phyloP scores from a whole-genome alignment of 805 yeast species.

The Candida silvicultrix region DNA sequence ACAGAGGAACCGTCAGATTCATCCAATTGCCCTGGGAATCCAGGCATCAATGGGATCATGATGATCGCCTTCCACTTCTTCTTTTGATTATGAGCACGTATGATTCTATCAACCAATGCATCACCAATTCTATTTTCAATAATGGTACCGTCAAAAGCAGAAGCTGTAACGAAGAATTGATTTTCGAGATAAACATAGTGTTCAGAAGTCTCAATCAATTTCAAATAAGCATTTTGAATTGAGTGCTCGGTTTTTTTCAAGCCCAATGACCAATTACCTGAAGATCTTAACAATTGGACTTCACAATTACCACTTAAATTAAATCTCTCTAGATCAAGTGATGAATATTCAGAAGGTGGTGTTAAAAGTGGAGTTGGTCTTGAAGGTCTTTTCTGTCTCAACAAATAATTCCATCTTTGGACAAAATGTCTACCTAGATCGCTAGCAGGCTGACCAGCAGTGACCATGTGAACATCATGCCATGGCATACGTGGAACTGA shows the following conservation, averaged over 20 bases:
- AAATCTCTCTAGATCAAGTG: constrained; percentile 54
- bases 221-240: constrained; percentile 88
- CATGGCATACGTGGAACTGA: constrained; percentile 94
- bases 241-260: constrained; percentile 79
- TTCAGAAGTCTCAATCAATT: constrained; percentile 83
- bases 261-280: constrained; percentile 93
- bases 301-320: constrained; percentile 82
- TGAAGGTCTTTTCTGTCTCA: constrained; percentile 92
- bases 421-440: constrained; percentile 92
- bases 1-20: constrained; percentile 92
- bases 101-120: constrained; percentile 94
- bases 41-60: constrained; percentile 95
- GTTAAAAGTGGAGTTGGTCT: constrained; percentile 86
- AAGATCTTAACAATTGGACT: constrained; percentile 81
- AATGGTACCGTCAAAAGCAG: constrained; percentile 75
- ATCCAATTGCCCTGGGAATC: constrained; percentile 90
- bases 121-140: constrained; percentile 90
- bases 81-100: constrained; percentile 74
- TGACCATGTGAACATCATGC: constrained; percentile 98
- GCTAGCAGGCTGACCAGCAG: constrained; percentile 90
- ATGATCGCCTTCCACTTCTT: constrained; percentile 86
- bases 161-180: constrained; percentile 91
- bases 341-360: constrained; percentile 86
- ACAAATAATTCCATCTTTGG: constrained; percentile 92
- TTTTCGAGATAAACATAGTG: constrained; percentile 94